phyloP scores from a whole-genome alignment of 345 rosid species.

The Acer yangbiense region DNA sequence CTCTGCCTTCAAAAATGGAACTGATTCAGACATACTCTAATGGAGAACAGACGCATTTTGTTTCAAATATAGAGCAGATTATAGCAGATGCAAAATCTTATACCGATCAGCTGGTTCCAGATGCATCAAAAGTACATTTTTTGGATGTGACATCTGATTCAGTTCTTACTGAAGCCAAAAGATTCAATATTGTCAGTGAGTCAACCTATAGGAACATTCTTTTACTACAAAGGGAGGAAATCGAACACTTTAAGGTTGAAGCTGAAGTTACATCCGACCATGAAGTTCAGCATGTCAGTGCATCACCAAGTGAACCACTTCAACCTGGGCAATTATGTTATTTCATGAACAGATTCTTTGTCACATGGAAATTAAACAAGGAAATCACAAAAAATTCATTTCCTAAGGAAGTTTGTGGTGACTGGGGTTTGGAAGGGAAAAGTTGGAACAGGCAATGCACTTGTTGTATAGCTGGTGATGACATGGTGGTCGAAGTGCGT shows the following conservation, averaged over 20 bases:
- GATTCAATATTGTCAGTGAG: constrained; percentile 63
- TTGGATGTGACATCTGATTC: constrained; percentile 51
- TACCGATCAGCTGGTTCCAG: constrained; percentile 34
- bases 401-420: constrained; percentile 18
- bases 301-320: constrained; percentile 35
- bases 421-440: constrained; percentile 23
- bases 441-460: constrained; percentile 18
- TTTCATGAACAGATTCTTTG: constrained; percentile 76
- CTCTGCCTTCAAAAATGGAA: constrained; percentile 57
- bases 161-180: constrained; percentile 63
- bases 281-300: constrained; percentile 17
- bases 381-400: constrained; percentile 14
- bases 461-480: constrained; percentile 33
- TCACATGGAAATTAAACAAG: constrained; percentile 58
- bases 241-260: constrained; percentile 50
- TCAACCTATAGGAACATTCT: constrained; percentile 52
- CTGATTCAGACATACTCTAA: constrained; percentile 26
- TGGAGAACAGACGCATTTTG: constrained; percentile 31
- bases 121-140: constrained; percentile 48
- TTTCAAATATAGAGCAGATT: constrained; percentile 38
- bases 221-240: constrained; percentile 66
- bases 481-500: constrained; percentile 52
- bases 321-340: constrained; percentile 51
- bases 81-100: constrained; percentile 42
- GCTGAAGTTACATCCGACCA: constrained; percentile 31